Evolutionary conservation across 139 green algal genomes (phyloP), one percentile per base, ranked within the genome.

Genomic region (Diplosphaera chodatii): DNA sequence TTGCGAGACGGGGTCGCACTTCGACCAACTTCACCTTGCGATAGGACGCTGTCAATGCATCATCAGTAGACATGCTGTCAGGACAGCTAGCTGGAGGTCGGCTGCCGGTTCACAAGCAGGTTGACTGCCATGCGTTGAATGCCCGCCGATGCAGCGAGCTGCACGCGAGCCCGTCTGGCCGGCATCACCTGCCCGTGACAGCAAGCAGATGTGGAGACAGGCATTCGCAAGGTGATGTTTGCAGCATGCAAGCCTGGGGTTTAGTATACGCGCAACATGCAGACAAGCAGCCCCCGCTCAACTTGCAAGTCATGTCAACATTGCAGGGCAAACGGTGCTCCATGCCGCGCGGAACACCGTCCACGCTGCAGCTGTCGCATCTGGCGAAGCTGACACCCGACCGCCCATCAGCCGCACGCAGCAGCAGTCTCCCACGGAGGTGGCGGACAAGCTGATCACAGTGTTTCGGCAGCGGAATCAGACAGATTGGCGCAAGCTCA

Each of bases 381-480:
- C 48, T 18, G 48, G 13, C 18, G 48, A 25, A 59, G n/a, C n/a
- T n/a, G n/a, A n/a, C n/a, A 25, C 22, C 48, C 22, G 48, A 18
- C 48, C 48, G 18, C 48, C 48, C 4, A 59, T 59, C 48, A 59
- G 48, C 48, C 48, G 48, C 48, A 59, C 48, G 48, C 16, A 59
- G 48, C n/a, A 20, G 28, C 40, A 64, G 40, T 29, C 33, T 27
- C 40, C 67, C 74, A 77, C 75, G 32, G 70, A 80, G 40, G 63
- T 86, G 8, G 90, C 84, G 32, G 85, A 92, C 81, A 83, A 82
- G 68, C 64, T 96, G 13, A 86, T 92, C 5, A 34, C 71, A 0
- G 79, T 91, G 29, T 94, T 93, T 32, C 20, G 23, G 29, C 29
- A 40, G 4, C 80, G 75, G 65, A 73, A 37, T 1, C 70, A 73